Base-by-base conservation (phyloP, 352 stramenopile genomes). In the Globisporangium perplexum region DNA sequence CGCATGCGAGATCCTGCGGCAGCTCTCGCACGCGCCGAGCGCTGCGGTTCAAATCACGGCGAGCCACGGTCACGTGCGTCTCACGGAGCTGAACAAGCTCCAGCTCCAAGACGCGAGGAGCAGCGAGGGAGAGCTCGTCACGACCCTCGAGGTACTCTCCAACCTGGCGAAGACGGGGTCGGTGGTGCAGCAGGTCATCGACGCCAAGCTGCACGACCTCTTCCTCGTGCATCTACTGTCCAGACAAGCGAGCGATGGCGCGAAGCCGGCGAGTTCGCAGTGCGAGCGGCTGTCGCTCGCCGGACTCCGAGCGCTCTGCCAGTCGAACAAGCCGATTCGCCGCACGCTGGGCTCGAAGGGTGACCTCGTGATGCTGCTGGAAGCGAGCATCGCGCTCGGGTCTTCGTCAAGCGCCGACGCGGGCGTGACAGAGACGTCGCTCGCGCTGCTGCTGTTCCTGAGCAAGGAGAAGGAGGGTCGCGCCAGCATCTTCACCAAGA, bases 121-220 rank as follows among this genome's bases (percentile, higher is more conserved):
- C 12, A 55, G 65, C 28, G 48, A 59, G 0, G 22, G 69, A 2
- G 47, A 77, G 18, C 43, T 55, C 3, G 47, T 45, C 1, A 55
- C 53, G 15, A 83, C 69, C 0, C 59, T 86, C 30, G 60, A 83
- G 56, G 79, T 77, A 39, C 67, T 88, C 7, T 62, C 62, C 0
- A 85, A 85, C 46, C 47, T 88, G 15, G 59, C 74, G 35, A 66
- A 46, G 44, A 36, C 11, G 1, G 11, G 4, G 24, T 63, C 41
- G 17, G 69, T 74, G 12, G 63, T 53, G 7, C 46, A 56, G 1
- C 53, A 61, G 8, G 50, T 88, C 18, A 44, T 68, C 10, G 57
- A 63, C 10, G 69, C 57, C 17, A 86, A 83, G 48, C 50, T 86
- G 18, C 72, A 77, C 20, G 68, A 68, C 17, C 63, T 84, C 31